Evolutionary conservation across 116 monocot genomes (phyloP), one percentile per base, ranked within the genome.

Genomic region (Iris pallida): DNA sequence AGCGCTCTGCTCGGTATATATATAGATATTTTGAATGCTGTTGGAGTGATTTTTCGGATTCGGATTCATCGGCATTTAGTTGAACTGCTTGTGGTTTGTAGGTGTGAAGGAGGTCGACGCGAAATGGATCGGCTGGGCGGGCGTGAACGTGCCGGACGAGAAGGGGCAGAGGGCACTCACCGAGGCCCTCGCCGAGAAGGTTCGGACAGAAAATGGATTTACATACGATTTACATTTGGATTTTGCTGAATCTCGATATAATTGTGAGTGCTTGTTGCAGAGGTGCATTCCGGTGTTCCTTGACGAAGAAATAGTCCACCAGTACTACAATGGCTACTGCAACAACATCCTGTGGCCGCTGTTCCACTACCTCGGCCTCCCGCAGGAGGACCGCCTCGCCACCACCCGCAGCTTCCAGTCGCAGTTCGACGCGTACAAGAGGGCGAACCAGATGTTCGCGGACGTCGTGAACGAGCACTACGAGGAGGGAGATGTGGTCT

Each of bases 61-160:
- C 30, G 30, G 3, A 3, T 30, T 30, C 30, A 3, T 30, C 30
- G 30, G 30, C 30, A 30, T 30, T 30, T 30, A 30, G 30, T 30
- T 30, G 30, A 30, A 30, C 30, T 30, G 30, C 30, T 30, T 30
- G 30, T 30, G 30, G 30, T 49, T 13, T 68, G 11, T 66, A 96
- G 96, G 96, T 64, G 92, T 96, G 40, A 90, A 87, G 57, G 96
- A 91, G 69, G 86, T 96, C 16, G 96, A 96, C 66, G 96, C 96
- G 30, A 96, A 78, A 68, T 96, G 96, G 96, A 96, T 96, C 65
- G 96, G 96, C 53, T 96, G 96, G 96, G 92, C 96, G 2, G 96
- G 96, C 56, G 96, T 96, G 11, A 96, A 92, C 78, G 96, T 96
- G 40, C 88, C 84, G 12, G 96, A 96, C 65, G 92, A 96, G 77